Evolutionary conservation across 805 yeast species (phyloP).

Genomic region (Starmerella cellae): DNA sequence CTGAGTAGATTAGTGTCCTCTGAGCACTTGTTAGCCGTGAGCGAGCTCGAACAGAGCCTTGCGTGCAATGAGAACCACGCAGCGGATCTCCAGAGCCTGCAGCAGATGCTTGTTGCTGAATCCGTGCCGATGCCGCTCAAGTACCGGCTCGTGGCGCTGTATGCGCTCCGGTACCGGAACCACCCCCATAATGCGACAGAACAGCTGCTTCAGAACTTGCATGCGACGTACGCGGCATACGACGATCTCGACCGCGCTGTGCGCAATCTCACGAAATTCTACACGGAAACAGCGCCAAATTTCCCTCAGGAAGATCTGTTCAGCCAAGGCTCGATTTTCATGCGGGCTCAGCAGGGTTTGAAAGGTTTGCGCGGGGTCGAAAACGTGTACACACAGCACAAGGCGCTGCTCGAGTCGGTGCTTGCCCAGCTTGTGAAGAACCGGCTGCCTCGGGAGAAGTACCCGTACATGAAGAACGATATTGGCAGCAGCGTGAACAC

Average conservation of each 20-base stretch:
- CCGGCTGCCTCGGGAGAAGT: constrained; percentile 30
- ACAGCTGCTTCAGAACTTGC: constrained; percentile 30
- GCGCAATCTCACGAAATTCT: constrained; percentile 33
- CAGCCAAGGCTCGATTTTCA: constrained; percentile 28
- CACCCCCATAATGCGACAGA: constrained; percentile 35
- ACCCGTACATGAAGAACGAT: constrained; percentile 37
- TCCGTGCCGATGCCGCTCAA: constrained; percentile 37
- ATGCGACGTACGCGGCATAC: constrained; percentile 15
- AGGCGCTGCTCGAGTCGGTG: constrained; percentile 51
- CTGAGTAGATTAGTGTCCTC: constrained; percentile 57
- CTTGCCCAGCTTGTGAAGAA: constrained; percentile 33
- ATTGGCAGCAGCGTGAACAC: constrained; percentile 18
- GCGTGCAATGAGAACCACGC: constrained; percentile 51
- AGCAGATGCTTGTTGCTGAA: constrained; percentile 34
- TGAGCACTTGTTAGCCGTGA: constrained; percentile 60
- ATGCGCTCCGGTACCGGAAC: constrained; percentile 56
- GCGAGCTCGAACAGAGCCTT: constrained; percentile 80
- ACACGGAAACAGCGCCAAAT: constrained; percentile 29
- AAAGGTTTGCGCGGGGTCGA: constrained; percentile 34
- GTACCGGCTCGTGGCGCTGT: constrained; percentile 58
- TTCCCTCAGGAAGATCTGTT: constrained; percentile 35
- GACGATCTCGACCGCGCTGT: constrained; percentile 29
- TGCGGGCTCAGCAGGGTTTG: constrained; percentile 33
- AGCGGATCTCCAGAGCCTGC: constrained; percentile 43
- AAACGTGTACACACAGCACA: constrained; percentile 75